Percentiles rank a stretch among this genome's conserved stretches.
Evolutionary conservation across 2,329 filamentous ascomycete genomes (phyloP).

Genomic region (Fusarium napiforme): DNA sequence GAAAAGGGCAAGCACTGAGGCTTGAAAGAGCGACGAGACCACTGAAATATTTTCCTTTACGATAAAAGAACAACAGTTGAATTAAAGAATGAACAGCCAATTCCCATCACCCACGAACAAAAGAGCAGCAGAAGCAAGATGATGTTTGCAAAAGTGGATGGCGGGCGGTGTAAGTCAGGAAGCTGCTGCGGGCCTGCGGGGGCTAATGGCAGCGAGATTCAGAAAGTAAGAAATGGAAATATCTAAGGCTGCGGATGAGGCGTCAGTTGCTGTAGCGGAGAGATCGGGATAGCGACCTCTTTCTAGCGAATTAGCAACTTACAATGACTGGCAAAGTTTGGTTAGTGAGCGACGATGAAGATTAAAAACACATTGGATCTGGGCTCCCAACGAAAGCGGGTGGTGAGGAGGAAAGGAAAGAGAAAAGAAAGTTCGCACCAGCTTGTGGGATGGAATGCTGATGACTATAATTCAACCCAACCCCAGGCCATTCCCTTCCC

Average conservation of each 20-base stretch:
- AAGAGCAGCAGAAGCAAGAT: conserved; percentile 27
- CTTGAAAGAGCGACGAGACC: conserved; percentile 2
- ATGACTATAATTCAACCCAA: conserved; percentile 15
- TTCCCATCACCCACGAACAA: conserved; percentile 13
- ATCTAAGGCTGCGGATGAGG: conserved; percentile 26
- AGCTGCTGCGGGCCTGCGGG: conserved; percentile 40
- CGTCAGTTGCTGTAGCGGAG: conserved; percentile 21
- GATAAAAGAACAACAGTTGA: conserved; percentile 5
- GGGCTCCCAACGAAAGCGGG: conserved; percentile 21
- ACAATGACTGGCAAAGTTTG: conserved; percentile 25
- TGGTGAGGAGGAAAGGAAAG: conserved; percentile 13
- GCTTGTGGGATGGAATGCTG: conserved; percentile 33
- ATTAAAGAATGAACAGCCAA: conserved; percentile 9
- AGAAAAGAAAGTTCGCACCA: conserved; percentile 27
- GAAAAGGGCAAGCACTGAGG: background rate
- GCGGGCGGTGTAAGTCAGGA: conserved; percentile 45
- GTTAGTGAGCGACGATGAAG: conserved; percentile 21
- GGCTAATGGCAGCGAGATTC: conserved; percentile 22
- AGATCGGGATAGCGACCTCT: conserved; percentile 4
- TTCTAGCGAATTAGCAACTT: background rate
- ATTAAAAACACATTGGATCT: conserved; percentile 1
- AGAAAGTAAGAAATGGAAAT: conserved; percentile 24
- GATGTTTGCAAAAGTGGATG: conserved; percentile 42
- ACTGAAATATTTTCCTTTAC: background rate
- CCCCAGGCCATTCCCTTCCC: conserved; percentile 27